Conservation (phyloP, 2,329 filamentous ascomycete species). For the Xylaria hypoxylon region DNA sequence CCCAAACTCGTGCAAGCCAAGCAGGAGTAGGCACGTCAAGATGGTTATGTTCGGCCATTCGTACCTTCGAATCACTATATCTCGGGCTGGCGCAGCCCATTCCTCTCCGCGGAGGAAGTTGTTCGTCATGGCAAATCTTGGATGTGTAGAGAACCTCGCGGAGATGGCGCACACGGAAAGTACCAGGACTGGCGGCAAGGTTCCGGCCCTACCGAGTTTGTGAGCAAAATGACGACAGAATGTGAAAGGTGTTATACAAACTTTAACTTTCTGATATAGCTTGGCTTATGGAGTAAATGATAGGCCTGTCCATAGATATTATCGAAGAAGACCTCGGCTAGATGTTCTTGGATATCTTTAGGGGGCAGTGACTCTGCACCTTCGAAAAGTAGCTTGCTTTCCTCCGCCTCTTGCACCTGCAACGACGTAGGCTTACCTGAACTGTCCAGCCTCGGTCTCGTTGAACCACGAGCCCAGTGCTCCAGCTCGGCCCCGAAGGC, state of each 20-base stretch:
- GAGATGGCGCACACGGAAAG: conserved; percentile 95
- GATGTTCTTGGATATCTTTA: conserved; percentile 89
- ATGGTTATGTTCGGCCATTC: conserved; percentile 98
- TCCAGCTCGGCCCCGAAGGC: conserved; percentile 87
- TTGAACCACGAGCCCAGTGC: conserved; percentile 76
- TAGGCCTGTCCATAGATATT: conserved; percentile 96
- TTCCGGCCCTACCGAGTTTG: conserved; percentile 68
- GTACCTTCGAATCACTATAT: conserved; percentile 87
- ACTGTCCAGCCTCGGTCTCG: conserved; percentile 61
- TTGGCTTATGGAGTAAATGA: conserved; percentile 93
- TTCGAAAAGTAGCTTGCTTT: conserved; percentile 81
- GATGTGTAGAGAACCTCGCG: conserved; percentile 93
- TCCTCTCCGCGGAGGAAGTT: conserved; percentile 90
- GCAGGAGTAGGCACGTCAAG: conserved; percentile 85
- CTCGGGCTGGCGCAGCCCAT: conserved; percentile 88
- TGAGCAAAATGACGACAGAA: conserved; percentile 42
- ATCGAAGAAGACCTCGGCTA: conserved; percentile 95
- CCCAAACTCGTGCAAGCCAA: conserved; percentile 94
- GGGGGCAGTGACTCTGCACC: conserved; percentile 85
- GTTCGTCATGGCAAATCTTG: conserved; percentile 78
- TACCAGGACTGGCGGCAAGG: conserved; percentile 87
- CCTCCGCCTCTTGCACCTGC: conserved; percentile 74
- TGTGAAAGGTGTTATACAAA: conserved; percentile 54
- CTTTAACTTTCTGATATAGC: conserved; percentile 90
- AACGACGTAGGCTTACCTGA: conserved; percentile 65